Evolutionary conservation across 1,284 basidiomycete species (phyloP).

Genomic region (Exobasidium cylindrosporum): DNA sequence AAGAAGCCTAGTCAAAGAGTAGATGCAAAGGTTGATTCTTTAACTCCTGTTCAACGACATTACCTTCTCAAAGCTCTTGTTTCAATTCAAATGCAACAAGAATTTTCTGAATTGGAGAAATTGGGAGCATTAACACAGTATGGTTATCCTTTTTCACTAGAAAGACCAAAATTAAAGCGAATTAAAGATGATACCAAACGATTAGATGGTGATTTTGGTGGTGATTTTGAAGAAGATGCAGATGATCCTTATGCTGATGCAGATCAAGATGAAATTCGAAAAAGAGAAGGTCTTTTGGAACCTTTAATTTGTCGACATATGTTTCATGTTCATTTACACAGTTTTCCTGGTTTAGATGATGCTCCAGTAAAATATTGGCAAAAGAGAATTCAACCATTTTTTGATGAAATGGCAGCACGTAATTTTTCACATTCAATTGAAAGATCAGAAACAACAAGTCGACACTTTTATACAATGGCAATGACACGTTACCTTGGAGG

Average conservation of each 20-base stretch:
- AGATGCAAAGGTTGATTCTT: background rate
- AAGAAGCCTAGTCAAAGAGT: background rate
- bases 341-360: conserved; percentile 42
- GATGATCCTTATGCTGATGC: conserved; percentile 41
- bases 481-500: conserved; percentile 46
- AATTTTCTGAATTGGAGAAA: conserved; percentile 43
- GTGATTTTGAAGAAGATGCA: conserved; percentile 33
- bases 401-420: conserved; percentile 43
- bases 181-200: conserved; percentile 27
- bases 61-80: conserved; percentile 51
- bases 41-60: conserved; percentile 50
- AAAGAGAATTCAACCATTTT: conserved; percentile 49
- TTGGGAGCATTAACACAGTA: conserved; percentile 47
- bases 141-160: conserved; percentile 44
- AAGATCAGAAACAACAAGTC: conserved; percentile 40
- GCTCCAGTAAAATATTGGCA: conserved; percentile 50
- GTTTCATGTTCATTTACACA: conserved; percentile 48
- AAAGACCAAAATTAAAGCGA: conserved; percentile 32
- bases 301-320: conserved; percentile 50
- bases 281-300: conserved; percentile 34
- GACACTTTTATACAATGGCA: conserved; percentile 42
- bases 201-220: conserved; percentile 29
- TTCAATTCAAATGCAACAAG: conserved; percentile 49
- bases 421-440: conserved; percentile 47
- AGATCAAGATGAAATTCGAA: conserved; percentile 26